phyloP scores from a whole-genome alignment of 768 basidiomycete genomes.

The Lactifluus subvellereus region DNA sequence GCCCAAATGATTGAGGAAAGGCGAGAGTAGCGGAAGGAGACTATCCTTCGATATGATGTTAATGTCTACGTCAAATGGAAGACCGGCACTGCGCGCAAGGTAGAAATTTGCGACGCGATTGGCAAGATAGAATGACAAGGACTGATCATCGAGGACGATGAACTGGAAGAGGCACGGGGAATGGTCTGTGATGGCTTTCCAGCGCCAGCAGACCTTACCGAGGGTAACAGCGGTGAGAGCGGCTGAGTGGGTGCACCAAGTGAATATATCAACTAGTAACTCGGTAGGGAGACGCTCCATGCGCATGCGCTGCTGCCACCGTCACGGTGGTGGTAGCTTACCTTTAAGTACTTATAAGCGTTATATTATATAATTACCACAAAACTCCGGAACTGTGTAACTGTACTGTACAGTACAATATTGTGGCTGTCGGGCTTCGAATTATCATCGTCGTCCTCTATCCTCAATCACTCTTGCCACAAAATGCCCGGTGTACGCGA shows the following conservation, averaged over 20 bases:
- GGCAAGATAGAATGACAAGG: constrained; percentile 34
- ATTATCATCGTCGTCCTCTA: background rate
- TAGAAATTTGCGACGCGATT: constrained; percentile 48
- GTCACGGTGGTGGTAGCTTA: too few species aligned
- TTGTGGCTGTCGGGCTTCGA: constrained; percentile 21
- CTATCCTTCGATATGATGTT: constrained; percentile 42
- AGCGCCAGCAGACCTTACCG: constrained; percentile 50
- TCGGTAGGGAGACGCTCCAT: constrained; percentile 49
- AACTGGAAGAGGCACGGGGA: constrained; percentile 59
- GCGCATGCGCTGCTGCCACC: too few species aligned
- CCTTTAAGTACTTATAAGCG: background rate
- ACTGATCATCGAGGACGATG: constrained; percentile 45
- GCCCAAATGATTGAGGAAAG: constrained; percentile 47
- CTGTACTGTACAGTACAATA: constrained; percentile 12
- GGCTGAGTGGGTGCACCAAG: constrained; percentile 29
- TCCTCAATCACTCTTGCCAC: constrained; percentile 15
- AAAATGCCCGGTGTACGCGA: constrained; percentile 46
- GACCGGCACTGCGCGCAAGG: constrained; percentile 46
- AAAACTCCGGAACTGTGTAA: too few species aligned
- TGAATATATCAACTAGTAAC: constrained; percentile 58
- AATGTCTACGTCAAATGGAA: constrained; percentile 52
- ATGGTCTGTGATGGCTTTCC: constrained; percentile 48
- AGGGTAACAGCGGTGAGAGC: constrained; percentile 46
- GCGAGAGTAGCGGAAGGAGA: constrained; percentile 59
- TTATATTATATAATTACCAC: constrained; percentile 15